Base-by-base conservation (phyloP, 768 basidiomycete species). In the Boletales sp. region DNA sequence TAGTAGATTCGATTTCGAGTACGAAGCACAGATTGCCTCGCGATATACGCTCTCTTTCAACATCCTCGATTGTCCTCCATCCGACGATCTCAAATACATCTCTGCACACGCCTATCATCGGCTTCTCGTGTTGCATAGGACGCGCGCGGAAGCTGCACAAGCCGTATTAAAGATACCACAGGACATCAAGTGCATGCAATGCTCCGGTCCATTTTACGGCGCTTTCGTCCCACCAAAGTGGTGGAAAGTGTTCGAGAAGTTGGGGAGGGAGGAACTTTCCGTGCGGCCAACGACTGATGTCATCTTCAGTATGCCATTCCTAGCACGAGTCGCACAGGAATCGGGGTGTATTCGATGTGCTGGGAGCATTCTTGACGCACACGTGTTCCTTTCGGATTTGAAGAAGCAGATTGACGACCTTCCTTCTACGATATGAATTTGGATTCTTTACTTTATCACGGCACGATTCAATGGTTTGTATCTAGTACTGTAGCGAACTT, bases 101-200 rank as follows among this genome's bases (percentile, higher is more conserved):
- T 74, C 79, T 3, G 87, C 83, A n/a, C 81, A 78, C 56, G 76
- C 82, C 19, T 88, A 86, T 56, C 81, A 83, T 58, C 79, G 75
- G 10, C 77, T 88, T 40, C 72, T 87, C 28, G 70, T 75, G 13
- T 74, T 87, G 21, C 84, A 87, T 57, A 76, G 73, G 25, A 68
- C 68, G 12, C 82, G 86, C 8, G 72, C 74, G 1, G 62, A 67
- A 8, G 75, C 76, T 2, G 82, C 83, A 2, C 66, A 72, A 30
- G 71, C 70, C 12, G 63, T 82, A 36, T 63, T 87, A 8, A 67
- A 71, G 50, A 61, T 71, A 17, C 69, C 78, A 0, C 71, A 74
- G 4, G 72, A 78, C 32, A 59, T 84, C 55, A 81, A 80, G 64
- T 88, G 87, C 66, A 77, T 82, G 70, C 79, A 83, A 53, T 89